Evolutionary conservation across 176 grass and related monocot species (phyloP).

Genomic region (Oryza glaberrima): DNA sequence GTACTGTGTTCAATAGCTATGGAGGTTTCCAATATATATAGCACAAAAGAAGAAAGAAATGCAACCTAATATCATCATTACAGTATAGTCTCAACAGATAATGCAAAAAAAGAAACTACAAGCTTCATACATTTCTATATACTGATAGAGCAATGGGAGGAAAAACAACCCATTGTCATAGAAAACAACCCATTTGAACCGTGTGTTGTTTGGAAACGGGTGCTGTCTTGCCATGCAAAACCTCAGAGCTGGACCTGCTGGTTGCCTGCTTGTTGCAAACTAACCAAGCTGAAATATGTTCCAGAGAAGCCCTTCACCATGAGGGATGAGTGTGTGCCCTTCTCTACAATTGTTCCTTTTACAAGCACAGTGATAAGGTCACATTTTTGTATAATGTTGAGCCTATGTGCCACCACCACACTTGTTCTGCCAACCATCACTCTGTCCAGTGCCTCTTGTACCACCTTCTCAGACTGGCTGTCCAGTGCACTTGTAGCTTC

Average conservation of each 20-base stretch:
- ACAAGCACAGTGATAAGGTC: conserved; percentile 85
- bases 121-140: neutral
- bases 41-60: conserved; percentile 26
- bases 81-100: conserved; percentile 5
- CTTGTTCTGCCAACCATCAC: conserved; percentile 92
- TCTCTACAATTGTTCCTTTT: conserved; percentile 82
- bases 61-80: conserved; percentile 15
- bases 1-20: neutral
- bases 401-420: conserved; percentile 82
- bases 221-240: conserved; percentile 17
- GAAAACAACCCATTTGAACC: neutral
- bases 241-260: conserved; percentile 40
- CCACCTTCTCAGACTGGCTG: conserved; percentile 90
- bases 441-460: conserved; percentile 82
- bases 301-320: conserved; percentile 77
- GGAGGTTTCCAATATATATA: neutral
- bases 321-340: conserved; percentile 85
- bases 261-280: conserved; percentile 69
- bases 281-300: conserved; percentile 76
- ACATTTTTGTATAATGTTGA: conserved; percentile 87
- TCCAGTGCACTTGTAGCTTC: conserved; percentile 94
- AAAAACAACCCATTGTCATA: conserved; percentile 26
- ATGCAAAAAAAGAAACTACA: conserved; percentile 37
- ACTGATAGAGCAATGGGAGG: conserved; percentile 22
- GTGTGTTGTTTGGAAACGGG: neutral